Conservation (phyloP, 441 rosid species). For the Pelargonium citronellum region DNA sequence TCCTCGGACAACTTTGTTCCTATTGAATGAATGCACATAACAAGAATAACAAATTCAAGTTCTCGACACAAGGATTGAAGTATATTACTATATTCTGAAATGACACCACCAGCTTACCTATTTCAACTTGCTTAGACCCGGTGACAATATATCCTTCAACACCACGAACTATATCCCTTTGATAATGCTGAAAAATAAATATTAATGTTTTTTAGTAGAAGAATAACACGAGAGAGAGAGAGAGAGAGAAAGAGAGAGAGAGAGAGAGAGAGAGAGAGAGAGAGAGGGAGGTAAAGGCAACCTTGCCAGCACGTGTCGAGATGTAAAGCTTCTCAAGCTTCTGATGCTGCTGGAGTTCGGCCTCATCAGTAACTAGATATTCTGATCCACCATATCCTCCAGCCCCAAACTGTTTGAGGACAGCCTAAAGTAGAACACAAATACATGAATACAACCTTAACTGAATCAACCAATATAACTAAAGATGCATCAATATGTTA, state of each 20-base stretch:
- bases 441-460: neutral
- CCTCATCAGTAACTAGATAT: constrained; percentile 57
- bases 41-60: constrained; percentile 12
- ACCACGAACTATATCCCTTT: constrained; percentile 84
- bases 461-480: neutral
- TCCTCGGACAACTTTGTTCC: constrained; percentile 86
- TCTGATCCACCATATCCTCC: constrained; percentile 85
- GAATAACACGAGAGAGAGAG: constrained; percentile 4
- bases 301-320: constrained; percentile 88
- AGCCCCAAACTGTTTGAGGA: constrained; percentile 80
- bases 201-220: neutral
- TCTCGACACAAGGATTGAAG: neutral
- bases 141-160: constrained; percentile 79
- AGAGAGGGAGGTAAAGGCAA: constrained; percentile 21
- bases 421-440: constrained; percentile 48
- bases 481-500: neutral
- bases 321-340: constrained; percentile 85
- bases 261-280: constrained; percentile 2
- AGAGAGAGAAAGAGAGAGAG: neutral
- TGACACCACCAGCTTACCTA: constrained; percentile 41
- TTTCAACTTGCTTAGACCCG: constrained; percentile 86
- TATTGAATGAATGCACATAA: constrained; percentile 25
- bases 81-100: neutral
- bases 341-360: constrained; percentile 72
- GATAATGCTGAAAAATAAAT: constrained; percentile 58